Evolutionary conservation across 2,329 filamentous ascomycete genomes (phyloP).

Genomic region (Fulvia fulva): DNA sequence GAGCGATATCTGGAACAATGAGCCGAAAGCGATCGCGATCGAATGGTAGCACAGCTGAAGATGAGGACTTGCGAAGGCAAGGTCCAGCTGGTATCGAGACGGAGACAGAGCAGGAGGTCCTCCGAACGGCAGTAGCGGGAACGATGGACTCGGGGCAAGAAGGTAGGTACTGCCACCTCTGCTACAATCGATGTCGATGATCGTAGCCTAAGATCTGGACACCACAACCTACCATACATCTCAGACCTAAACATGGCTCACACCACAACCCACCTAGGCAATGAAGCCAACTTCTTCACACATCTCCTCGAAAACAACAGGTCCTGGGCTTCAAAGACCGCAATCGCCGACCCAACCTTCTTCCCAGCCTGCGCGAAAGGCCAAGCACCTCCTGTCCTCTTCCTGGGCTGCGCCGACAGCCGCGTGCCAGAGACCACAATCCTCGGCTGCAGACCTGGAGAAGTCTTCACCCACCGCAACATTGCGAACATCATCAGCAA

Average conservation of each 20-base stretch:
- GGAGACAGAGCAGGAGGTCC: background rate
- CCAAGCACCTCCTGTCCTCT: conserved; percentile 66
- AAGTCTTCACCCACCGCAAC: conserved; percentile 87
- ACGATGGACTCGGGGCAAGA: background rate
- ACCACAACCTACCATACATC: background rate
- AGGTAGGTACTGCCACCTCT: background rate
- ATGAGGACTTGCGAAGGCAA: background rate
- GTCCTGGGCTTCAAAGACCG: conserved; percentile 64
- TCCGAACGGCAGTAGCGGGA: background rate
- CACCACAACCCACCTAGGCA: background rate
- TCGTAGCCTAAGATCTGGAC: background rate
- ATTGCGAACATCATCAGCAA: conserved; percentile 78
- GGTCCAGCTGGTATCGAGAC: background rate
- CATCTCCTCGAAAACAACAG: conserved; percentile 64
- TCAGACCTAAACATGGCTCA: background rate
- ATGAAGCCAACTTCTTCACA: conserved; percentile 23
- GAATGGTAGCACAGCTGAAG: background rate
- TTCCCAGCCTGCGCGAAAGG: conserved; percentile 65
- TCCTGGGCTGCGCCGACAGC: conserved; percentile 84
- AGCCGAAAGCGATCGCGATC: background rate
- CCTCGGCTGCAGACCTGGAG: conserved; percentile 72
- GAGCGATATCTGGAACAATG: background rate
- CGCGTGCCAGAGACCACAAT: conserved; percentile 81
- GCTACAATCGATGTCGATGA: background rate
- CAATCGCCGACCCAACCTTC: conserved; percentile 64